phyloP scores from a whole-genome alignment of 371 early-diverging fungal genomes.

The Syncephalis plumigaleata region DNA sequence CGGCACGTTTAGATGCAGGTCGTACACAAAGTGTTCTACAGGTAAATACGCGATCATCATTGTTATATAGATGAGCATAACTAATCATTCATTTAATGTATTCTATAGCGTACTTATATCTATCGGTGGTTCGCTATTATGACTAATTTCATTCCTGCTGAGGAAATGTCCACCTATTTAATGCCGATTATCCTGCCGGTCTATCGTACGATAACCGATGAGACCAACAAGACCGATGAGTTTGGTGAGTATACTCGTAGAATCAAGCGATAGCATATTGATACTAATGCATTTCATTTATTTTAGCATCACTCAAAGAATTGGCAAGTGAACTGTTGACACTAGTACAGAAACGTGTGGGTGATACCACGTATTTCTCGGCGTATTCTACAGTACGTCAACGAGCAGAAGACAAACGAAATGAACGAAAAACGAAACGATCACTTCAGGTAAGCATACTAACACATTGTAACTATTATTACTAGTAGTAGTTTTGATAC shows the following conservation, averaged over 20 bases:
- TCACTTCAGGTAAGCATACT: constrained; percentile 26
- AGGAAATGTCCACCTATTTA: constrained; percentile 40
- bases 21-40: constrained; percentile 21
- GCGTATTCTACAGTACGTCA: constrained; percentile 55
- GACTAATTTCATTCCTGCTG: constrained; percentile 32
- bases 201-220: constrained; percentile 64
- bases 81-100: not conserved
- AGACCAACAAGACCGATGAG: constrained; percentile 32
- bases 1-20: constrained; percentile 36
- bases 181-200: constrained; percentile 56
- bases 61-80: not conserved
- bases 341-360: constrained; percentile 59
- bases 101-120: constrained; percentile 41
- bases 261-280: constrained; percentile 53
- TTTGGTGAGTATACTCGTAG: not conserved
- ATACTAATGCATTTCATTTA: constrained; percentile 19
- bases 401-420: constrained; percentile 33
- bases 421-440: constrained; percentile 44
- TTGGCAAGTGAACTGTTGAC: constrained; percentile 40
- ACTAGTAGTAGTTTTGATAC: not conserved
- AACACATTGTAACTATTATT: no score
- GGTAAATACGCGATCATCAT: constrained; percentile 18
- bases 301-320: no score
- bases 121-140: constrained; percentile 90
- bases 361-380: constrained; percentile 49